Percentiles rank a stretch among this genome's conserved stretches.
Conservation (phyloP, 768 basidiomycete species). For the Candolleomyces efflorescens region DNA sequence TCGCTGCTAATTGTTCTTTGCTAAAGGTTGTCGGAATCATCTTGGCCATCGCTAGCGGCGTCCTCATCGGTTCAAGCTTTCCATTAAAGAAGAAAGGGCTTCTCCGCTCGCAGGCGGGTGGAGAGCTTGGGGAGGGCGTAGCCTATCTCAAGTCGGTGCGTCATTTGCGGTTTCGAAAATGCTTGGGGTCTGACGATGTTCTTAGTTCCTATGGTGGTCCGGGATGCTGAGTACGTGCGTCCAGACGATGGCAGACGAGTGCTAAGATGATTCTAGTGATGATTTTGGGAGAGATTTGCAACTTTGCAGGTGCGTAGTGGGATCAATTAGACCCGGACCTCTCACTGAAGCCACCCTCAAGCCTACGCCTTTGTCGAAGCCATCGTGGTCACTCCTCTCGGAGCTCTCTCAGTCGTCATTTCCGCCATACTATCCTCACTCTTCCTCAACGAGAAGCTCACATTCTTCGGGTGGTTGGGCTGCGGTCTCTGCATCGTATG, state of each 20-base stretch:
- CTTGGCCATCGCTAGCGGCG: slow-evolving; percentile 71
- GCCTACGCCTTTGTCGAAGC: slow-evolving; percentile 90
- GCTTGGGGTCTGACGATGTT: slow-evolving; percentile 9
- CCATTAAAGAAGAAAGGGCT: slow-evolving; percentile 98
- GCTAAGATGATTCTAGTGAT: slow-evolving; percentile 52
- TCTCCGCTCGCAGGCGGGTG: slow-evolving; percentile 76
- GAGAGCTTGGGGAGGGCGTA: slow-evolving; percentile 78
- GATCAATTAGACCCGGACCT: slow-evolving; percentile 9
- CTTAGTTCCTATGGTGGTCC: slow-evolving; percentile 84
- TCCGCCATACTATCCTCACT: slow-evolving; percentile 91
- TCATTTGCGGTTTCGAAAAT: slow-evolving; percentile 12
- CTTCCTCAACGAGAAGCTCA: slow-evolving; percentile 89
- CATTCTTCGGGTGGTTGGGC: slow-evolving; percentile 96
- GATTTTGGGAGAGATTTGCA: slow-evolving; percentile 88
- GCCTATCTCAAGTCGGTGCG: slow-evolving; percentile 92
- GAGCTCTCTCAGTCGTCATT: slow-evolving; percentile 93
- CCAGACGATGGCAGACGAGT: background rate
- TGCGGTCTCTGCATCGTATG: slow-evolving; percentile 87
- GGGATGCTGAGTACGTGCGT: slow-evolving; percentile 77
- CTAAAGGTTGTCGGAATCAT: slow-evolving; percentile 69
- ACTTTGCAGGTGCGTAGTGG: slow-evolving; percentile 64
- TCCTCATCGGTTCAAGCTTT: slow-evolving; percentile 90
- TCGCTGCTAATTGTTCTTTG: slow-evolving; percentile 1
- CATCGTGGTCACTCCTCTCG: slow-evolving; percentile 93
- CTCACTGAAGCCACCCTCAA: slow-evolving; percentile 22